Evolutionary conservation across 78 protist genomes (phyloP), one percentile per base, ranked within the genome.

Genomic region (Salpingoeca rosetta): DNA sequence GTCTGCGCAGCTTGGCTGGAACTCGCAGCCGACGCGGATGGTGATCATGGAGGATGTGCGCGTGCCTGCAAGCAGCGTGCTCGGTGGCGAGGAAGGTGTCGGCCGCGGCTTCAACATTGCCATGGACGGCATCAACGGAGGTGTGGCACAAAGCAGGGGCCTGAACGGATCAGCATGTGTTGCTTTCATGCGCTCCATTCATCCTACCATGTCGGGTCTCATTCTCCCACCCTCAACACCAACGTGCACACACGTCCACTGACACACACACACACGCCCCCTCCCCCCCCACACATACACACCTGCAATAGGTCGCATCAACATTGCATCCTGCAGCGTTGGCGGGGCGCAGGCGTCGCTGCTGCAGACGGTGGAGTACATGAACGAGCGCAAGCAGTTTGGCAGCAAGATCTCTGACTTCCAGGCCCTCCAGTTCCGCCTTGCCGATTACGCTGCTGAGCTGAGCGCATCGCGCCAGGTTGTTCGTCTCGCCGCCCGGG

Each of bases 101-200:
- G 98, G 98, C 38, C 83, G 93, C 51, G 98, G 98, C n/a, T 96
- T 96, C 85, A 85, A 80, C 27, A 95, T 96, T 38, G 98, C 98
- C 35, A 96, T 95, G 98, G 88, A 72, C 40, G 98, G 97, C 0
- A 88, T 96, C 38, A 94, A 96, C 37, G 98, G 98, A 2, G 98
- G 22, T 72, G 35, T 72, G 22, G 22, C 24, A 2, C 28, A 3
- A 11, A 76, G 7, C 38, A 51, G 7, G 65, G 65, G 7, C 65
- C 31, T 51, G 65, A 51, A 22, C 65, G 17, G 31, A 7, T 51
- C 65, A 95, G 91, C 72, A 2, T 35, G 22, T 72, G 76, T 72
- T 28, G 65, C 17, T 51, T 22, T 10, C 77, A 73, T 73, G 77
- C n/a, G n/a, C n/a, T n/a, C n/a, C n/a, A n/a, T n/a, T n/a, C n/a